Evolutionary conservation across 345 rosid species (phyloP).

Genomic region (Eucalyptus brandiana): DNA sequence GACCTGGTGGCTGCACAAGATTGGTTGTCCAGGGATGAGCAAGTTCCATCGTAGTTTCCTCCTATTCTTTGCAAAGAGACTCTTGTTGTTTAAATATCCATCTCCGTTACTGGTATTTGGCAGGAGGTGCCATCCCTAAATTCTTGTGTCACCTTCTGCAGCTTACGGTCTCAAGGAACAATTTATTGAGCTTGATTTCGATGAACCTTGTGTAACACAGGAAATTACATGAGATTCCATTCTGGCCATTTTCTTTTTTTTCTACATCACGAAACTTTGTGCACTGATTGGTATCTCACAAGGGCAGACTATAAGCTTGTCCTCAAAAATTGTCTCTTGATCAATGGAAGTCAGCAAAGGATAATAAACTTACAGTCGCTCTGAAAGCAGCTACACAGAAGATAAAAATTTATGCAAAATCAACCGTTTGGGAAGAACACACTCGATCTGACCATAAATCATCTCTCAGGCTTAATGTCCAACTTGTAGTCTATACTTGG

Average conservation of each 20-base stretch:
- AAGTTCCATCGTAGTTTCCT: not conserved
- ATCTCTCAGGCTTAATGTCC: not conserved
- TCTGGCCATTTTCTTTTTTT: not conserved
- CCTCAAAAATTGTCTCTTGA: not conserved
- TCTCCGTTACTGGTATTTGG: not conserved
- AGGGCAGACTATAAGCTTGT: not conserved
- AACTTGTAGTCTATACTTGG: not conserved
- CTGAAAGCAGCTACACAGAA: not conserved
- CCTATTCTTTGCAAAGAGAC: not conserved
- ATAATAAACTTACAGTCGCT: not conserved
- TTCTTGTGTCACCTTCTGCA: not conserved
- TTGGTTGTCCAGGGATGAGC: constrained; percentile 29
- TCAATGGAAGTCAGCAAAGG: not conserved
- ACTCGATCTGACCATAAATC: not conserved
- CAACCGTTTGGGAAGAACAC: not conserved
- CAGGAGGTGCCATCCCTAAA: not conserved
- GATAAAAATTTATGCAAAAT: not conserved
- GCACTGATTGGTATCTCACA: not conserved
- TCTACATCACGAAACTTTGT: not conserved
- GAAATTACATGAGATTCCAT: not conserved
- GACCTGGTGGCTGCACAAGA: constrained; percentile 62
- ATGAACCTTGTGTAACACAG: not conserved
- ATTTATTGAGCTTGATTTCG: not conserved
- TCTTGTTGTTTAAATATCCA: not conserved
- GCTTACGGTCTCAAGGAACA: not conserved